Percentiles rank a stretch among this genome's conserved stretches.
Conservation (phyloP, 1,284 basidiomycete genomes). For the Entoloma clypeatum region DNA sequence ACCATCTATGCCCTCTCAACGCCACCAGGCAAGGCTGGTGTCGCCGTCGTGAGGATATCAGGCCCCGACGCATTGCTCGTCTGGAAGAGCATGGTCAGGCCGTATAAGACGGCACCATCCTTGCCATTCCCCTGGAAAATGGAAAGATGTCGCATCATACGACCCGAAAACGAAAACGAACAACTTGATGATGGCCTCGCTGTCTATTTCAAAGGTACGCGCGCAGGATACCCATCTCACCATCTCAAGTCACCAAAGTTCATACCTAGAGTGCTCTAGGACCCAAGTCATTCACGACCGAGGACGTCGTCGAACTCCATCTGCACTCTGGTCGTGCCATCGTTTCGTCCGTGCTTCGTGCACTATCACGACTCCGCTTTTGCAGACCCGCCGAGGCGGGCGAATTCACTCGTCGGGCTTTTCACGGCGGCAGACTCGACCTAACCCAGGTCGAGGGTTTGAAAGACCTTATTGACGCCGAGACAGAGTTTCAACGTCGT, state of each 20-base stretch:
- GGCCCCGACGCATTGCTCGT: conserved; percentile 66
- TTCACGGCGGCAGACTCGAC: conserved; percentile 75
- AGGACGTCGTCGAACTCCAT: conserved; percentile 83
- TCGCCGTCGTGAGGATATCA: conserved; percentile 79
- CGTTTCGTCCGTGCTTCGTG: conserved; percentile 61
- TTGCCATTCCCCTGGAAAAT: conserved; percentile 57
- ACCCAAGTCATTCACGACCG: conserved; percentile 76
- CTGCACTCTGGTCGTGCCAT: conserved; percentile 85
- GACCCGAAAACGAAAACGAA: conserved; percentile 56
- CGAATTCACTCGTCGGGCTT: conserved; percentile 85
- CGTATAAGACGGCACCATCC: conserved; percentile 15
- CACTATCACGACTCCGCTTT: conserved; percentile 55
- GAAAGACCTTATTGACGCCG: conserved; percentile 79
- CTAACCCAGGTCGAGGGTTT: conserved; percentile 84
- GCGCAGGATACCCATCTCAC: not conserved
- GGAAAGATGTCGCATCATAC: conserved; percentile 64
- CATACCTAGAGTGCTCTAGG: conserved; percentile 33
- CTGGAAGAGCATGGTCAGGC: conserved; percentile 53
- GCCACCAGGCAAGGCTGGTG: conserved; percentile 76
- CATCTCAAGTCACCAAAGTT: conserved; percentile 1
- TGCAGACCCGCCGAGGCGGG: conserved; percentile 79
- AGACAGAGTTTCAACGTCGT: conserved; percentile 77
- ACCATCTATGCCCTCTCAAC: conserved; percentile 89
- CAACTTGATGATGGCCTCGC: conserved; percentile 77
- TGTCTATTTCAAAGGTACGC: conserved; percentile 74